These are phyloP conservation scores for Skeletonema marinoi DNA, from an alignment of 108 stramenopile species.

Conservation along the genomic window DNA sequence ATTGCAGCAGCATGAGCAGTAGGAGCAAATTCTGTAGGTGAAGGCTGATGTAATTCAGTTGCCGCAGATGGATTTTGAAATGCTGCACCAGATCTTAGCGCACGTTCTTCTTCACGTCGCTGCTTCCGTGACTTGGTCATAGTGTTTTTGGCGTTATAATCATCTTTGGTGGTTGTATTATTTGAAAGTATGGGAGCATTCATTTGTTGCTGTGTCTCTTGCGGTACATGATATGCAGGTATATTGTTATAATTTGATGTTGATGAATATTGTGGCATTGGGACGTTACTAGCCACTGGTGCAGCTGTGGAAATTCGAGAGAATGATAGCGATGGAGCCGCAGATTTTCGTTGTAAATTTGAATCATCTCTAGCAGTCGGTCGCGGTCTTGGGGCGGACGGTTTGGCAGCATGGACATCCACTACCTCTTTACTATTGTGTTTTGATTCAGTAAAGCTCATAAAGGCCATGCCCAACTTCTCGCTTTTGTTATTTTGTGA, in stretches of 20 bases:
- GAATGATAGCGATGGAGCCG: slow-evolving; percentile 12
- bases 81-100: slow-evolving; percentile 33
- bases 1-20: slow-evolving; percentile 47
- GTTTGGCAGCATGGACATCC: slow-evolving; percentile 21
- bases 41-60: slow-evolving; percentile 42
- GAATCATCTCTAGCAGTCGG: not conserved
- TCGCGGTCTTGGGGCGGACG: not conserved
- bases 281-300: slow-evolving; percentile 12
- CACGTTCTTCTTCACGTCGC: slow-evolving; percentile 37
- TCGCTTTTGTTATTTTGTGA: not conserved
- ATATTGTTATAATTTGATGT: not conserved
- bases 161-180: not conserved
- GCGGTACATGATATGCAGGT: not conserved
- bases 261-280: not conserved
- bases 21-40: slow-evolving; percentile 45
- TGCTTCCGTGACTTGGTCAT: slow-evolving; percentile 37
- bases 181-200: not conserved
- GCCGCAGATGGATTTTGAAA: slow-evolving; percentile 18
- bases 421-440: slow-evolving; percentile 11
- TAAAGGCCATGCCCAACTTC: slow-evolving; percentile 33
- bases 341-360: not conserved
- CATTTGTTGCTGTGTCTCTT: not conserved
- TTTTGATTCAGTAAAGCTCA: slow-evolving; percentile 20
- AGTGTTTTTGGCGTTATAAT: not conserved
- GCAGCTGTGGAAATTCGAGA: slow-evolving; percentile 22